Conservation (phyloP, 805 yeast genomes). For the Candida insectorum region DNA sequence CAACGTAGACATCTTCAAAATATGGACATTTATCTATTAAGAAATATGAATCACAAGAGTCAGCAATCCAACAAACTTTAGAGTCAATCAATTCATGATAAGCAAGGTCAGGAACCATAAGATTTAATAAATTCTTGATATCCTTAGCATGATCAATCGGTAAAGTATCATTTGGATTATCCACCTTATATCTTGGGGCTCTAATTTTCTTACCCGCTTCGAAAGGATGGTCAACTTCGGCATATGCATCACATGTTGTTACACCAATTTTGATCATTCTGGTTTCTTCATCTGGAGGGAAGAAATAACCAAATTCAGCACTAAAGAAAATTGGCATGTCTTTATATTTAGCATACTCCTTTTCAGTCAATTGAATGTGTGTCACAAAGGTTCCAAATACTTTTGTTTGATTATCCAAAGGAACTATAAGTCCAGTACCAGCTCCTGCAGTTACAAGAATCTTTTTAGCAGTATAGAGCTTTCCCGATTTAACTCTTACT, state of each 20-base stretch:
- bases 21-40: constrained; percentile 38
- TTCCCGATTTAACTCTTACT: constrained; percentile 18
- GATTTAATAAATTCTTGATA: constrained; percentile 9
- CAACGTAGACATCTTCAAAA: constrained; percentile 29
- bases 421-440: constrained; percentile 28
- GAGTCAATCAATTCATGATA: constrained; percentile 10
- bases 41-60: constrained; percentile 39
- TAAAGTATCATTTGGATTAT: constrained; percentile 10
- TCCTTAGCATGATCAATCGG: constrained; percentile 12
- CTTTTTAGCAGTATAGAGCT: constrained; percentile 23
- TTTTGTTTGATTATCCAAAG: constrained; percentile 25
- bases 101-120: constrained; percentile 14
- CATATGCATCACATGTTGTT: constrained; percentile 14
- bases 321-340: constrained; percentile 42
- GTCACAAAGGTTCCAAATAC: constrained; percentile 34
- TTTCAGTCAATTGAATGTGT: constrained; percentile 31
- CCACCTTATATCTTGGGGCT: constrained; percentile 12
- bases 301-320: constrained; percentile 42
- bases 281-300: constrained; percentile 40
- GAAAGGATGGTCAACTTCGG: constrained; percentile 13
- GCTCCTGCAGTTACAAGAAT: constrained; percentile 38
- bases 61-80: constrained; percentile 21
- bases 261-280: constrained; percentile 29
- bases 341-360: constrained; percentile 33
- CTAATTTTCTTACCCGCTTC: constrained; percentile 11